A percentile compares a stretch with the other conserved stretches of the same genome.
Evolutionary conservation across 345 rosid genomes (phyloP).

Genomic region (Gossypium thurberi): DNA sequence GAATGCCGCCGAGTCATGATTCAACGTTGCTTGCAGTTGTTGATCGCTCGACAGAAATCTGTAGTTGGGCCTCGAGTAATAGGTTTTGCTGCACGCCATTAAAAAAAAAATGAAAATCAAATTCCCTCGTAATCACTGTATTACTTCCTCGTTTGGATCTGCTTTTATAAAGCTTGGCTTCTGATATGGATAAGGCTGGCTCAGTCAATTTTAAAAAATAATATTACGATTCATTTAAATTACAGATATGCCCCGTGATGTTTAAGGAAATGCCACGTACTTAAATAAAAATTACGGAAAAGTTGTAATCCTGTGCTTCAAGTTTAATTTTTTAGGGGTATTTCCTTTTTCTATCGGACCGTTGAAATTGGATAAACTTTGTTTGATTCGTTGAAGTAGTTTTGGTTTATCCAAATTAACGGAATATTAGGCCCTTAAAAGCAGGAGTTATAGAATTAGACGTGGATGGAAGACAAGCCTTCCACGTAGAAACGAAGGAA

Average conservation of each 20-base stretch:
- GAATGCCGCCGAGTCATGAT: conserved; percentile 34
- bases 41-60: conserved; percentile 58
- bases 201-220: conserved; percentile 12
- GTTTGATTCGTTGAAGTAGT: neutral
- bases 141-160: conserved; percentile 1
- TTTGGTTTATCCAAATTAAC: conserved; percentile 4
- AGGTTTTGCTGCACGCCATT: conserved; percentile 74
- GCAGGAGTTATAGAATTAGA: neutral
- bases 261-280: conserved; percentile 5
- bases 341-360: neutral
- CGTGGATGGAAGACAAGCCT: neutral
- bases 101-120: neutral
- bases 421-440: neutral
- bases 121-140: neutral
- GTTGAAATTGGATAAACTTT: neutral
- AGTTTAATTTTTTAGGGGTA: neutral
- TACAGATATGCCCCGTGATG: conserved; percentile 18
- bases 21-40: conserved; percentile 18
- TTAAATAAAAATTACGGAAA: no score
- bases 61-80: conserved; percentile 51
- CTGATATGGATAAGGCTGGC: conserved; percentile 46
- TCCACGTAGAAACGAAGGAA: no score
- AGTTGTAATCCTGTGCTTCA: neutral
- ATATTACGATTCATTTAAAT: neutral
- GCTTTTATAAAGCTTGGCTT: conserved; percentile 48